phyloP scores from a whole-genome alignment of 1,284 basidiomycete species.

The Pyrrhoderma lamaoense region DNA sequence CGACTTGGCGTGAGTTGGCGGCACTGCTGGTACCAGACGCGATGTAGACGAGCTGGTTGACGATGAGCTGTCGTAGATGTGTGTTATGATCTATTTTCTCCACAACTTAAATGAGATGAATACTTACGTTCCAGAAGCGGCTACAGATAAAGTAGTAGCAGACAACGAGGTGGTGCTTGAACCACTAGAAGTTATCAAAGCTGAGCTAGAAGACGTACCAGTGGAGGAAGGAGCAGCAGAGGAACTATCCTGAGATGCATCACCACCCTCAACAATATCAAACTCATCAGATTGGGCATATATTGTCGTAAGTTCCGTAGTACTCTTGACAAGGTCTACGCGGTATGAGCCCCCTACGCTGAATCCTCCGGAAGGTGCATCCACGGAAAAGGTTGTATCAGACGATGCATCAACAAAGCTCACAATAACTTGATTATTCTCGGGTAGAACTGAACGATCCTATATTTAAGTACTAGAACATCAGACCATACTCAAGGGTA shows the following conservation, averaged over 20 bases:
- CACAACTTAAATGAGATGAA: background rate
- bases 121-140: background rate
- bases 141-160: no score
- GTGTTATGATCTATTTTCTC: background rate
- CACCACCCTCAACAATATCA: conserved; percentile 23
- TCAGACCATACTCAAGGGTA: conserved; percentile 3
- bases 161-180: background rate
- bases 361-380: conserved; percentile 54
- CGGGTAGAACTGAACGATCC: conserved; percentile 27
- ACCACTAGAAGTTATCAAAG: background rate
- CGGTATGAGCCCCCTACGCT: conserved; percentile 48
- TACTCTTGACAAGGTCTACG: conserved; percentile 58
- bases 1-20: conserved; percentile 22
- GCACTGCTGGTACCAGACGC: conserved; percentile 2
- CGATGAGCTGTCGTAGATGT: background rate
- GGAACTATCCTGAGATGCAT: background rate
- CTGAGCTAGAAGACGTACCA: conserved; percentile 22
- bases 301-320: conserved; percentile 39
- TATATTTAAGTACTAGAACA: conserved; percentile 9
- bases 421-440: conserved; percentile 37
- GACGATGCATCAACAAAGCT: conserved; percentile 41
- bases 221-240: conserved; percentile 6
- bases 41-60: background rate
- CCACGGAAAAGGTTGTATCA: conserved; percentile 29
- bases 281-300: conserved; percentile 52